Evolutionary conservation across 2,329 filamentous ascomycete species (phyloP), one percentile per base, ranked within the genome.

Genomic region (Aotearoamyces nothofagi): DNA sequence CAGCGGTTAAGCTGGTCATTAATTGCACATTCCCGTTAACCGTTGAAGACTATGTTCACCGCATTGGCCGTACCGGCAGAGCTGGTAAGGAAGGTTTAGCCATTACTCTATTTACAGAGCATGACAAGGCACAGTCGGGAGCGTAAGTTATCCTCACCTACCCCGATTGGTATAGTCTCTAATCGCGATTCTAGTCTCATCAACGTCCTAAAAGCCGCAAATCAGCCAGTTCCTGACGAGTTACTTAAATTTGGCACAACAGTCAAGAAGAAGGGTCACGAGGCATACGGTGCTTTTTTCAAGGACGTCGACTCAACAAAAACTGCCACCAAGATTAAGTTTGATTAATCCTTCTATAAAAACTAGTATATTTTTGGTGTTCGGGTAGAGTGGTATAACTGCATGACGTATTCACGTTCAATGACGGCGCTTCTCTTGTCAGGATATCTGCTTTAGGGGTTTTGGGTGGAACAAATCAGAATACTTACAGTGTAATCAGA

Each of bases 251-350:
- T 94, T 43, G 90, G 90, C 45, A 92, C 84, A 13, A 96, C 87
- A 1, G 90, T 98, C 29, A 98, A 96, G 72, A 94, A 92, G 72
- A 96, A 96, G 83, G 70, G 75, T 27, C 90, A 98, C 58, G 80
- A 84, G 47, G 79, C 81, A 26, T 98, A 96, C 50, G 90, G 90
- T 33, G 83, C 84, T 17, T 96, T 96, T 52, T 93, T 80, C 65
- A 93, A 90, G 57, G 83, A 94, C 44, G 74, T 81, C 6, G 79
- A 82, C 44, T 76, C 76, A 53, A 81, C 69, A 51, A 78, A 87
- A 57, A 77, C 80, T 54, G 76, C 81, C 15, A 90, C 78, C 33
- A 94, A 93, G 64, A 92, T 94, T 50, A 86, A 73, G 26, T 94
- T 94, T 59, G 83, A 92, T 47, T 68, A 52, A 35, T 27, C 17